These are phyloP conservation scores for Dovyalis caffra DNA, from an alignment of 345 rosid genomes.

Conservation along the genomic window DNA sequence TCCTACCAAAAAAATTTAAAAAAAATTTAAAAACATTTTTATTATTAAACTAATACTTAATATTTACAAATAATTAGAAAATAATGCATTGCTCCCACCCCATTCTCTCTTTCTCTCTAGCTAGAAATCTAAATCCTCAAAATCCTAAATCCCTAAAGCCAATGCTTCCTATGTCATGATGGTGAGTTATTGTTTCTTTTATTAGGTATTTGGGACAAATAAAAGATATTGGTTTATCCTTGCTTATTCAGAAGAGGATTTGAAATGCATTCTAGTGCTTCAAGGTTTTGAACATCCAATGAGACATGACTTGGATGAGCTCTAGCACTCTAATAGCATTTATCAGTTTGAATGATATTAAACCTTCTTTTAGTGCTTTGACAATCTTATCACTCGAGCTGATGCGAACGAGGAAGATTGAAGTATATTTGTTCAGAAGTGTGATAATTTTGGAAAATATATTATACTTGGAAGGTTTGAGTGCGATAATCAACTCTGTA, in stretches of 20 bases:
- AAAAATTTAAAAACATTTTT: too few relatives aligned
- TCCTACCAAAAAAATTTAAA: too few relatives aligned
- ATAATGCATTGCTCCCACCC: too few relatives aligned
- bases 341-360: neutral
- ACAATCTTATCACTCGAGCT: neutral
- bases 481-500: neutral
- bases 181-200: neutral
- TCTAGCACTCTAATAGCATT: conserved; percentile 11
- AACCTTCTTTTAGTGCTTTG: neutral
- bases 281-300: conserved; percentile 55
- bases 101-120: too few relatives aligned
- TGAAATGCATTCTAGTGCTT: conserved; percentile 44
- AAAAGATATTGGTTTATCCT: conserved; percentile 72
- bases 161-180: too few relatives aligned
- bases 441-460: neutral
- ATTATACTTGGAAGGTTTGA: neutral
- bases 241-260: conserved; percentile 58
- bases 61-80: too few relatives aligned
- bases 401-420: neutral
- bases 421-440: neutral
- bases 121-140: too few relatives aligned
- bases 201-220: conserved; percentile 64
- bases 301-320: conserved; percentile 43
- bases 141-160: too few relatives aligned
- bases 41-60: too few relatives aligned